Base-by-base conservation (phyloP, 1,284 basidiomycete species). In the Papiliotrema flavescens region DNA sequence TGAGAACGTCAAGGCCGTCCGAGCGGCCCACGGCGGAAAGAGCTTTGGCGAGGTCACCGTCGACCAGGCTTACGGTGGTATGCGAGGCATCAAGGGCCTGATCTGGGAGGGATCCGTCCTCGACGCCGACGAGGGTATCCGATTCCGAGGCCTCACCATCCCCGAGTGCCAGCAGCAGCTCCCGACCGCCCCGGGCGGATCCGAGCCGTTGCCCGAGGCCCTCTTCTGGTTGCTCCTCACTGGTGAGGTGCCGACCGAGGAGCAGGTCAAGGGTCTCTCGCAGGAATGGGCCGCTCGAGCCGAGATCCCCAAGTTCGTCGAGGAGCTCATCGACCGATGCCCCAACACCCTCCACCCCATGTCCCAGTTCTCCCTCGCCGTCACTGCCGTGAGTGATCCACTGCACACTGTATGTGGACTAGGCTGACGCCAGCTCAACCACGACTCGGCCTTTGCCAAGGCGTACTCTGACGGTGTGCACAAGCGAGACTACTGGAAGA, bases 401-500 rank as follows among this genome's bases (percentile, higher is more conserved):
- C 24, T 48, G 17, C 47, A n/a, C 17, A 22, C 22, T n/a, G 19
- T 23, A n/a, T 36, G 11, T 9, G 24, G 42, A n/a, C 17, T 13
- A 32, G 13, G 28, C 43, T 36, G 36, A 40, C 19, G 13, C 17
- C 35, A 62, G 89, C 83, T 93, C 56, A 97, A 96, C 82, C 94
- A 98, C 78, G 88, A 97, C 79, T 97, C 93, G 24, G 90, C 91
- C 54, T 98, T 98, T 73, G 92, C 95, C 64, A 90, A 92, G 78
- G 92, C 91, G 13, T 98, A 98, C 81, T 85, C 88, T 61, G 81
- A 89, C 68, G 95, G 95, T 65, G 84, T 95, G 69, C 85, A 86
- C 75, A 98, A 98, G 83, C 88, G 87, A 77, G 94, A 98, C 56
- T 98, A 98, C 83, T 98, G 95, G 95, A 85, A 88, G 67, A 87